Conservation (phyloP, 2,329 filamentous ascomycete genomes). For the Thelonectria discophora region DNA sequence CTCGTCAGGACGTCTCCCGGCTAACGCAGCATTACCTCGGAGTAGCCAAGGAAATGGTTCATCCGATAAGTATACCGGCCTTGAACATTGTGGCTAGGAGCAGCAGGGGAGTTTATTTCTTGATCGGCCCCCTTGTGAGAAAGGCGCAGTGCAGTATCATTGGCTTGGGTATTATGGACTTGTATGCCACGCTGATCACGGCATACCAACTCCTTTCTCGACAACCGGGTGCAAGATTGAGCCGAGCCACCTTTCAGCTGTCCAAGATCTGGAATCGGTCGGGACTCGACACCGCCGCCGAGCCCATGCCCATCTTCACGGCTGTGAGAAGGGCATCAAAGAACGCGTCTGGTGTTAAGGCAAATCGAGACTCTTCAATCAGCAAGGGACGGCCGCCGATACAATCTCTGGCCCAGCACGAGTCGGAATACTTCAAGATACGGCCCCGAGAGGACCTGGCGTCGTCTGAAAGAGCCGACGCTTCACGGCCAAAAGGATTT, state of each 20-base stretch:
- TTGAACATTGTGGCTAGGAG: slow-evolving; percentile 29
- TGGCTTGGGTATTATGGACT: slow-evolving; percentile 36
- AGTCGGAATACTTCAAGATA: slow-evolving; percentile 1
- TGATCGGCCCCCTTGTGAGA: slow-evolving; percentile 31
- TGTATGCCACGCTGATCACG: slow-evolving; percentile 35
- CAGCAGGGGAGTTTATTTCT: slow-evolving; percentile 33
- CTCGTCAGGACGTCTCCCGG: slow-evolving; percentile 24
- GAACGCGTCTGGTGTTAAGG: slow-evolving; percentile 25
- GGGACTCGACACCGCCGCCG: slow-evolving; percentile 20
- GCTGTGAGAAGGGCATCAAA: slow-evolving; percentile 33
- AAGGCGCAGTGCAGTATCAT: slow-evolving; percentile 40
- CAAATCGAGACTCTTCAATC: slow-evolving; percentile 17
- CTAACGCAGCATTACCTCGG: slow-evolving; percentile 32
- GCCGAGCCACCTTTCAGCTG: slow-evolving; percentile 34
- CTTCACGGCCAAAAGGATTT: not conserved
- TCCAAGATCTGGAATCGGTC: slow-evolving; percentile 33
- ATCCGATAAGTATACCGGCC: slow-evolving; percentile 33
- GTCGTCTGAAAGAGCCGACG: accelerated
- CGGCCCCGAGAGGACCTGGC: not conserved
- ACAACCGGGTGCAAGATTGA: slow-evolving; percentile 26
- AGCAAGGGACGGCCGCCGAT: slow-evolving; percentile 15
- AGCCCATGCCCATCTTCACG: slow-evolving; percentile 36
- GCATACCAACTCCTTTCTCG: slow-evolving; percentile 31
- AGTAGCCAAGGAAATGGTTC: slow-evolving; percentile 30
- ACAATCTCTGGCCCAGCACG: slow-evolving; percentile 20